phyloP scores from a whole-genome alignment of 768 basidiomycete species.

The Lactifluus piperatus region DNA sequence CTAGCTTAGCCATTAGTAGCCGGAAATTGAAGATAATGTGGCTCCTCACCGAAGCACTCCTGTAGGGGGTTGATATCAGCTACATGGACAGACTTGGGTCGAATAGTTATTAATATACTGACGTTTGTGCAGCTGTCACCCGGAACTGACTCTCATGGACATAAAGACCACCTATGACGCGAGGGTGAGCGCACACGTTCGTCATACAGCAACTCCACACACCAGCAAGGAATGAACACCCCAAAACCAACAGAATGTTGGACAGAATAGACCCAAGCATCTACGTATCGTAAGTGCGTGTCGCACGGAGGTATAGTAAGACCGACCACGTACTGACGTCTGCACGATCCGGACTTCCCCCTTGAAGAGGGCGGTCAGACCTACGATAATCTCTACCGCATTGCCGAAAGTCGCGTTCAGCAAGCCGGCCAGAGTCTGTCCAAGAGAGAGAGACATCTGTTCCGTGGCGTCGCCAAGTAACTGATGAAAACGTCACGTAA shows the following conservation, averaged over 20 bases:
- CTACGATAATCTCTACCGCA: constrained; percentile 86
- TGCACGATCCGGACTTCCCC: constrained; percentile 85
- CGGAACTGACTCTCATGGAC: constrained; percentile 66
- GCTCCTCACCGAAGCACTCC: constrained; percentile 15
- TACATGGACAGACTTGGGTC: background rate
- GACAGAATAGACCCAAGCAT: constrained; percentile 89
- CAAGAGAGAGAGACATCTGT: constrained; percentile 67
- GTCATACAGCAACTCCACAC: constrained; percentile 17
- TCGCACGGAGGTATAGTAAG: background rate
- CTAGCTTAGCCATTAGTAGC: constrained; percentile 27
- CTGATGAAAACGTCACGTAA: constrained; percentile 26
- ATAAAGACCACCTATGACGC: constrained; percentile 48
- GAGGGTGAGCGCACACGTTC: background rate
- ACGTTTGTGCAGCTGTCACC: constrained; percentile 83
- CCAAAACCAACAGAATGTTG: constrained; percentile 83
- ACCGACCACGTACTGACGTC: constrained; percentile 53
- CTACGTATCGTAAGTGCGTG: constrained; percentile 29
- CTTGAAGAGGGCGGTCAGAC: constrained; percentile 64
- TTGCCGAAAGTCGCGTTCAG: constrained; percentile 81
- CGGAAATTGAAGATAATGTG: background rate
- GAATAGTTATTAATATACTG: constrained; percentile 25
- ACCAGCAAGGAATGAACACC: constrained; percentile 86
- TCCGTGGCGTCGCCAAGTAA: constrained; percentile 78
- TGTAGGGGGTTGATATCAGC: background rate
- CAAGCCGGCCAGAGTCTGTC: constrained; percentile 79